Evolutionary conservation across 768 basidiomycete genomes (phyloP).

Genomic region (Boletus edulis): DNA sequence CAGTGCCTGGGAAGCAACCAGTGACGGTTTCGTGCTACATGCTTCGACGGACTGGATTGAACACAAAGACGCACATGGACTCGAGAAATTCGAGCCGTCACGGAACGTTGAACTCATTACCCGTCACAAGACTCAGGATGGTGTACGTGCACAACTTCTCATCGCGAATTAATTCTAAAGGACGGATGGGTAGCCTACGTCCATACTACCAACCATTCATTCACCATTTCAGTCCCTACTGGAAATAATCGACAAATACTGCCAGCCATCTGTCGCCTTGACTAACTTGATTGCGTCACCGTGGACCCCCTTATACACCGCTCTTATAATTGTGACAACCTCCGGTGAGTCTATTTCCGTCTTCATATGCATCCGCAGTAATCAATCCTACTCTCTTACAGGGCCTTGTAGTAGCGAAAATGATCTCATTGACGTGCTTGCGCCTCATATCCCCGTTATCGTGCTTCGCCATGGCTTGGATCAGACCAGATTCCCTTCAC

Average conservation of each 20-base stretch:
- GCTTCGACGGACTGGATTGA: slow-evolving; percentile 76
- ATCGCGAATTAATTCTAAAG: slow-evolving; percentile 5
- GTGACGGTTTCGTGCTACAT: slow-evolving; percentile 42
- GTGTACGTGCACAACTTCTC: slow-evolving; percentile 40
- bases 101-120: slow-evolving; percentile 63
- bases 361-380: background rate
- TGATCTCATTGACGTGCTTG: slow-evolving; percentile 47
- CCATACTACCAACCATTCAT: slow-evolving; percentile 47
- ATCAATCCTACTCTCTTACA: slow-evolving; percentile 7
- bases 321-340: slow-evolving; percentile 51
- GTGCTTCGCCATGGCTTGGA: slow-evolving; percentile 44
- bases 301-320: slow-evolving; percentile 57
- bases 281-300: slow-evolving; percentile 57
- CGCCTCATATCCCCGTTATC: slow-evolving; percentile 56
- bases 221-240: slow-evolving; percentile 53
- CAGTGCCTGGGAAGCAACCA: slow-evolving; percentile 53
- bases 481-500: slow-evolving; percentile 28
- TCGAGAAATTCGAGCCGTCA: slow-evolving; percentile 63
- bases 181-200: slow-evolving; percentile 21
- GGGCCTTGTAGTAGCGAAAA: slow-evolving; percentile 38
- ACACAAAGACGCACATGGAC: slow-evolving; percentile 59
- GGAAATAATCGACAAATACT: slow-evolving; percentile 51
- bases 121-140: slow-evolving; percentile 39
- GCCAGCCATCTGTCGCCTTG: slow-evolving; percentile 49
- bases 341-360: slow-evolving; percentile 37